Conservation (phyloP, 345 rosid genomes). For the Eutrema yunnanense region DNA sequence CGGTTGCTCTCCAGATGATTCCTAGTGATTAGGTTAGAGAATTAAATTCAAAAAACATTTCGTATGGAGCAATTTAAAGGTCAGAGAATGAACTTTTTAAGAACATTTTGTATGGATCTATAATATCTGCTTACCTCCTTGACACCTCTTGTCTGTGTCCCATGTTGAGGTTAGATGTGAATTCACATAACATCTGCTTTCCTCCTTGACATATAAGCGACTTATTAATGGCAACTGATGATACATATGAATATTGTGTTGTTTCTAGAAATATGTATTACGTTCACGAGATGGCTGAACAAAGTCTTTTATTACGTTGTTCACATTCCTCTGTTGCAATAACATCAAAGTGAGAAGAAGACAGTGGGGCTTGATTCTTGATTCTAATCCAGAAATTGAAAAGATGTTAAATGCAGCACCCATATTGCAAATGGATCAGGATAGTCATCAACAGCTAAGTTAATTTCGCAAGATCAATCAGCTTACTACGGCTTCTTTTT, state of each 20-base stretch:
- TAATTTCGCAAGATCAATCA: too few species aligned
- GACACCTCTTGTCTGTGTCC: background rate
- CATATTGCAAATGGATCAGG: too few species aligned
- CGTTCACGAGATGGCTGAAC: background rate
- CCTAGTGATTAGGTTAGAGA: background rate
- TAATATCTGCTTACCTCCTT: background rate
- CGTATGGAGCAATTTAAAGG: background rate
- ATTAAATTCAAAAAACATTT: too few species aligned
- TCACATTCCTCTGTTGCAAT: background rate
- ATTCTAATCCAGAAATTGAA: background rate
- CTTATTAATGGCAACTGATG: background rate
- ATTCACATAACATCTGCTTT: background rate
- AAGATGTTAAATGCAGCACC: background rate
- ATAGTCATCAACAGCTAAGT: too few species aligned
- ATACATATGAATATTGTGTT: background rate
- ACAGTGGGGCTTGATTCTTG: background rate
- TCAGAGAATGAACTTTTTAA: background rate
- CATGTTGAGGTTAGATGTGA: background rate
- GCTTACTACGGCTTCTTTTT: too few species aligned
- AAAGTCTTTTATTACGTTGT: background rate
- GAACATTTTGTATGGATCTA: background rate
- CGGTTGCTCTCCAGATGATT: too few species aligned
- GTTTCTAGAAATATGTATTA: background rate
- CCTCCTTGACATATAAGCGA: background rate
- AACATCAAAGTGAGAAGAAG: slow-evolving; percentile 12